Percentiles rank a stretch among this genome's conserved stretches.
phyloP scores from a whole-genome alignment of 179 eudicot genomes.

The Carnegiea gigantea region DNA sequence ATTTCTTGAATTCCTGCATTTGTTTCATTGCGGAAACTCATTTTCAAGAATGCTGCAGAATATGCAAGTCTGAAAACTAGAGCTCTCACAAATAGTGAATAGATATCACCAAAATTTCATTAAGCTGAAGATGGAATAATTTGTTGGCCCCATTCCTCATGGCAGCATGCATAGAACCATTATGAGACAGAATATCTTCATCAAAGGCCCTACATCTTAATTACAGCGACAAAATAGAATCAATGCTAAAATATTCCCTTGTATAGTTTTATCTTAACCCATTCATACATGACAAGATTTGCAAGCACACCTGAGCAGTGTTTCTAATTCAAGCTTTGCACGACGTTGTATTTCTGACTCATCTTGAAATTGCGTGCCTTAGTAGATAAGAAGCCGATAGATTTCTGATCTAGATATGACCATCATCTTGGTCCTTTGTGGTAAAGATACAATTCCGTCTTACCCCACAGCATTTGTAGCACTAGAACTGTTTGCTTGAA shows the following conservation, averaged over 20 bases:
- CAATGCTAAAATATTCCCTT: slow-evolving; percentile 36
- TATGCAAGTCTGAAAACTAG: slow-evolving; percentile 22
- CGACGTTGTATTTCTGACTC: too few species aligned
- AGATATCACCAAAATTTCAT: slow-evolving; percentile 20
- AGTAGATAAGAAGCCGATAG: background rate
- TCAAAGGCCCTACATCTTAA: slow-evolving; percentile 30
- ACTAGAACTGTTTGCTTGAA: background rate
- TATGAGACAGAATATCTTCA: slow-evolving; percentile 24
- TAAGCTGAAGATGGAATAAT: slow-evolving; percentile 17
- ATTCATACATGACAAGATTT: slow-evolving; percentile 17
- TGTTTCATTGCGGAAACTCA: background rate
- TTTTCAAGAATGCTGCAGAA: slow-evolving; percentile 15
- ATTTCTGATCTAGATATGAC: background rate
- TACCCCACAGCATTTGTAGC: background rate
- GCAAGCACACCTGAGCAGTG: background rate
- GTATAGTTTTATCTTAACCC: slow-evolving; percentile 15
- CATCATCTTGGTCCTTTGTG: slow-evolving; percentile 6
- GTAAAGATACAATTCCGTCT: background rate
- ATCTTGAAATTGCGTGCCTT: slow-evolving; percentile 3
- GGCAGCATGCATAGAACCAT: slow-evolving; percentile 22
- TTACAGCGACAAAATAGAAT: slow-evolving; percentile 31
- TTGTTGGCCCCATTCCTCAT: slow-evolving; percentile 21
- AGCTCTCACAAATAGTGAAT: slow-evolving; percentile 15
- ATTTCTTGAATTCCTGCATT: background rate
- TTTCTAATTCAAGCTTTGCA: background rate